Base-by-base conservation (phyloP, 768 basidiomycete genomes). In the Lanmaoa pseudosensibilis region DNA sequence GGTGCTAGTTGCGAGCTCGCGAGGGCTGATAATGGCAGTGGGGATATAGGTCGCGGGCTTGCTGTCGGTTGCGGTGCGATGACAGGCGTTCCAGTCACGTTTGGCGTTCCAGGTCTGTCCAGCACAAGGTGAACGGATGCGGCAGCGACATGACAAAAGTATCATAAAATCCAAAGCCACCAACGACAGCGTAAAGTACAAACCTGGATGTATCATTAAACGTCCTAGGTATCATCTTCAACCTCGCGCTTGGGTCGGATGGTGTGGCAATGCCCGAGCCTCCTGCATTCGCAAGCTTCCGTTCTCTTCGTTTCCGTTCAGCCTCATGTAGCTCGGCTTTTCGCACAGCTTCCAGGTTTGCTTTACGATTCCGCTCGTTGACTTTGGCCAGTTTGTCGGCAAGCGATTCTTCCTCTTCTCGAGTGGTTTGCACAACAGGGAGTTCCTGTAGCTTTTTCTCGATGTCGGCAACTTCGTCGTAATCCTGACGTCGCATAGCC, bases 311-410 rank as follows among this genome's bases (percentile, higher is more conserved):
- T 72, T 88, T 90, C 47, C 85, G 77, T 67, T 92, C 91, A 9
- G 79, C 74, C 62, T 86, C 85, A 34, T 76, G 75, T 34, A 86
- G 69, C 71, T 96, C 94, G 0, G 90, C 88, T 60, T 82, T 84
- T 56, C 90, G 80, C 50, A 94, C 83, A 4, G 83, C 83, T 65
- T 95, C 96, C 61, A 84, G 60, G 55, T 96, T 96, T 32, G 88
- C 87, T 68, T 83, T 87, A 54, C 90, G 82, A 70, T 98, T 98
- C 54, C 93, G 83, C 74, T 94, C 92, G 68, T 96, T 98, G 52
- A 98, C 86, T 66, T 77, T 84, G 16, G 90, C 83, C 25, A 96
- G 78, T 66, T 83, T 73, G 59, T 90, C 64, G 11, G 65, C 69
- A 7, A 70, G 66, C 7, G 72, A 72, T 57, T 69, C 70, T 19